phyloP scores from a whole-genome alignment of 2,329 filamentous ascomycete species.

The Nemania bipapillata region DNA sequence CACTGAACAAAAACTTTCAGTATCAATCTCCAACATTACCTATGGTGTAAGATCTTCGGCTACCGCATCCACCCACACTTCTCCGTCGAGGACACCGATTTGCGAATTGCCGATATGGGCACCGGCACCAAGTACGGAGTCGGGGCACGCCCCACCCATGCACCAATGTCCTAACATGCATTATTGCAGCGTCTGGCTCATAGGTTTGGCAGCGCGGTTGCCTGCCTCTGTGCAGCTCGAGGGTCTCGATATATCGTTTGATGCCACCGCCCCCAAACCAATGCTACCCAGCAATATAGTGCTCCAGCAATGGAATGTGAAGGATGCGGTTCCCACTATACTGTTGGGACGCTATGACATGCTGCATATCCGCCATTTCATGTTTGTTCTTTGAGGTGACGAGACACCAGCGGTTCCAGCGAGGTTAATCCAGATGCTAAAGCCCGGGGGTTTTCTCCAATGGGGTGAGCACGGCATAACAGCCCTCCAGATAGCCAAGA shows the following conservation, averaged over 20 bases:
- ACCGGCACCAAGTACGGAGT: background rate
- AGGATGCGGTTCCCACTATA: background rate
- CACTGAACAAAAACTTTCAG: background rate
- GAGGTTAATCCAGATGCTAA: background rate
- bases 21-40: background rate
- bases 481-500: background rate
- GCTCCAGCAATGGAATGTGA: background rate
- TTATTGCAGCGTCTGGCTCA: background rate
- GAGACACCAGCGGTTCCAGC: background rate
- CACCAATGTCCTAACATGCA: background rate
- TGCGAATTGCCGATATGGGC: background rate
- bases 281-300: background rate
- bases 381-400: background rate
- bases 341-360: background rate
- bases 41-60: background rate
- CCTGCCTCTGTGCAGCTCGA: background rate
- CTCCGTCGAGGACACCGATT: background rate
- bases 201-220: background rate
- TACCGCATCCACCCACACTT: background rate
- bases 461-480: background rate
- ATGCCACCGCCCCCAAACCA: background rate
- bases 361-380: background rate
- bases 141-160: too few relatives aligned
- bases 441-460: background rate
- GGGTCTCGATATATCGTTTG: background rate